These are phyloP conservation scores for Suhomyces guaymorum DNA, from an alignment of 1,139 yeast species.

Conservation along the genomic window DNA sequence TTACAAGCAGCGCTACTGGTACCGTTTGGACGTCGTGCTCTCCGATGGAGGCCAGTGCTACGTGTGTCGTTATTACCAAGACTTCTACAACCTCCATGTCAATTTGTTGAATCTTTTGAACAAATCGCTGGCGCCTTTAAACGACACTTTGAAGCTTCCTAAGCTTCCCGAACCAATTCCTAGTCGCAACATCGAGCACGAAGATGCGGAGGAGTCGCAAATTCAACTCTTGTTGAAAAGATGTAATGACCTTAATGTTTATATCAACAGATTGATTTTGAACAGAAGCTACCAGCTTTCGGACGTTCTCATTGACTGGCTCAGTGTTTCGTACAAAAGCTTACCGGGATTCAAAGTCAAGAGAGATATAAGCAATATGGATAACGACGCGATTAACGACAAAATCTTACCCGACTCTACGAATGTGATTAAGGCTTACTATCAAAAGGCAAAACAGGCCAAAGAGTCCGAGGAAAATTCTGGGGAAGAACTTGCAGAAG, in stretches of 20 bases:
- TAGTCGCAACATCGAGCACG: conserved; percentile 17
- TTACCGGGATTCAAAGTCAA: conserved; percentile 25
- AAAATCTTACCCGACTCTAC: conserved; percentile 19
- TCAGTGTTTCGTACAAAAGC: conserved; percentile 24
- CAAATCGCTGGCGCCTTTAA: conserved; percentile 15
- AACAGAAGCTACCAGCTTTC: conserved; percentile 31
- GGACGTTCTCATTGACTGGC: conserved; percentile 34
- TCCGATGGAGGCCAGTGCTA: conserved; percentile 33
- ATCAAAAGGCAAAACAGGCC: conserved; percentile 6
- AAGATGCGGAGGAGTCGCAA: conserved; percentile 11
- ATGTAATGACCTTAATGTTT: conserved; percentile 37
- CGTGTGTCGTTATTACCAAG: conserved; percentile 44
- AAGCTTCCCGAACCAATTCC: conserved; percentile 49
- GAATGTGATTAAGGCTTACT: conserved; percentile 17
- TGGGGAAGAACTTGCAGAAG: no score
- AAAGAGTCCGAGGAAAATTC: no score
- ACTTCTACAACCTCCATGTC: conserved; percentile 44
- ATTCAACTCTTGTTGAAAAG: conserved; percentile 27
- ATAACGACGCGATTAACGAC: conserved; percentile 18
- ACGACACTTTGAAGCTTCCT: conserved; percentile 31
- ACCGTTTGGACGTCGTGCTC: conserved; percentile 40
- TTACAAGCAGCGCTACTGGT: conserved; percentile 42
- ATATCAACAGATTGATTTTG: conserved; percentile 31
- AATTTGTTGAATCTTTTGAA: conserved; percentile 24
- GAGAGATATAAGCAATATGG: conserved; percentile 4